Conservation (phyloP, 352 stramenopile genomes). For the Phytopythium sindhum region DNA sequence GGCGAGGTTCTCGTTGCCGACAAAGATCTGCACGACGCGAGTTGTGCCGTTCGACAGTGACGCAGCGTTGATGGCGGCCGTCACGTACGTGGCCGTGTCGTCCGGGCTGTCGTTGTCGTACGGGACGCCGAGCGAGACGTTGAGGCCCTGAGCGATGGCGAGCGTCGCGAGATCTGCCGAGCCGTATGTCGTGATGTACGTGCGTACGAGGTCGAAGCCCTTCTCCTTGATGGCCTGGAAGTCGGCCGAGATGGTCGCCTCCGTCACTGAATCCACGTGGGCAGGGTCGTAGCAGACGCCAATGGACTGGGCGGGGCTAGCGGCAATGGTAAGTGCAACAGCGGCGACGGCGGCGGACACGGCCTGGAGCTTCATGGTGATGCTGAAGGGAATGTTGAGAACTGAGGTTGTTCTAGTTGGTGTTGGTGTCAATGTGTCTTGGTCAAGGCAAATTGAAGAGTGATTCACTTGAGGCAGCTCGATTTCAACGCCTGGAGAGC, state of each 20-base stretch:
- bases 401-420: neutral
- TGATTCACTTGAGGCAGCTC: slow-evolving; percentile 11
- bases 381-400: neutral
- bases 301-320: slow-evolving; percentile 2
- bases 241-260: slow-evolving; percentile 34
- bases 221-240: slow-evolving; percentile 42
- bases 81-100: slow-evolving; percentile 30
- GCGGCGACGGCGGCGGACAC: slow-evolving; percentile 14
- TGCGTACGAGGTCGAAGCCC: slow-evolving; percentile 42
- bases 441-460: slow-evolving; percentile 25
- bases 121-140: slow-evolving; percentile 42
- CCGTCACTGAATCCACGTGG: slow-evolving; percentile 31
- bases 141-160: slow-evolving; percentile 40
- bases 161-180: slow-evolving; percentile 36
- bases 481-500: neutral
- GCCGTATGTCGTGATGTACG: slow-evolving; percentile 44
- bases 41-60: slow-evolving; percentile 25
- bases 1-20: slow-evolving; percentile 59
- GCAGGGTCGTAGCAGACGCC: slow-evolving; percentile 52
- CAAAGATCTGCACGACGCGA: slow-evolving; percentile 48
- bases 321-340: slow-evolving; percentile 7
- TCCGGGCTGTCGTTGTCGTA: slow-evolving; percentile 33
- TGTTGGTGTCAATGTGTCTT: slow-evolving; percentile 11
- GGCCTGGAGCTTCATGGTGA: slow-evolving; percentile 29
- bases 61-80: slow-evolving; percentile 27